Evolutionary conservation across 345 rosid species (phyloP), one percentile per base, ranked within the genome.

Genomic region (Bretschneidera sinensis): DNA sequence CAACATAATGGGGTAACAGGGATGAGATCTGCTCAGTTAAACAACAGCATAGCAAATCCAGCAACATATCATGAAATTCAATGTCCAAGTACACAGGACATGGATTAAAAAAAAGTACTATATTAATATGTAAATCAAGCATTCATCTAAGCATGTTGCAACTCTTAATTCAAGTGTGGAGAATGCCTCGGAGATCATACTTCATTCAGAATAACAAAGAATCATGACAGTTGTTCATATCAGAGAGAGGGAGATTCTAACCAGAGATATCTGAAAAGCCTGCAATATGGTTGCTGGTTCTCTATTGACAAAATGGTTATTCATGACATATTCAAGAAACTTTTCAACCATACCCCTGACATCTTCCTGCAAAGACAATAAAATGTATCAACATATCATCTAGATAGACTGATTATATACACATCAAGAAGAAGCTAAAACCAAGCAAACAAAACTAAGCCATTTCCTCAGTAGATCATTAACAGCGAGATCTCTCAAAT

Each of bases 231-330:
- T 39, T 5, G 45, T 39, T 39, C 6, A 34, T 35, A 60, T 39
- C 28, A 22, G 66, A 57, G 54, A 35, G 43, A 62, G 57, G 43
- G 75, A 51, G 48, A 35, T 57, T 61, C 89, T 74, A 48, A 94
- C 99, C 91, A 91, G 59, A 50, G 97, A 86, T 60, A 94, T 73
- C 73, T 79, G 89, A 66, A 94, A 94, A 18, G 96, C 99, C 76
- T 91, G 95, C 68, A 85, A 77, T 39, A 72, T 59, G 54, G 84
- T 64, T 35, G 68, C 72, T 24, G 85, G 85, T 72, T 90, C 88
- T 76, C 64, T 70, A 51, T 55, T 70, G 54, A 91, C 78, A 63
- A 22, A 81, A 70, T 82, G 81, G 71, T 91, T 83, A 61, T 77
- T 85, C 77, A 88, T 71, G 31, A 94, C 80, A 77, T 86, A 88